phyloP scores from a whole-genome alignment of 768 basidiomycete species.

The Rhizopogon sp. region DNA sequence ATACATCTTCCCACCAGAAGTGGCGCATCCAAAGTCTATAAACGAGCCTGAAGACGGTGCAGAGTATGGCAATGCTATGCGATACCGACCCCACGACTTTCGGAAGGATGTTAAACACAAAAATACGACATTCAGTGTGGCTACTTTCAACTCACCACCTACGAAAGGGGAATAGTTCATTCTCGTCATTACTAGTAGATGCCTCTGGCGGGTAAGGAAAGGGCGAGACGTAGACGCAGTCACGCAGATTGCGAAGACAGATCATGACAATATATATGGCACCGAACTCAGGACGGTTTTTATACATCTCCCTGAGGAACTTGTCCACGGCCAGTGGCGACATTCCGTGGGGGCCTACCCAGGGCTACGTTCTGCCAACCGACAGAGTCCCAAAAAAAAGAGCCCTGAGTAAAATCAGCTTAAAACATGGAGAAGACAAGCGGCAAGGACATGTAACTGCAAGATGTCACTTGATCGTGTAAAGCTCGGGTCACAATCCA shows the following conservation, averaged over 20 bases:
- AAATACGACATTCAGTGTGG: not conserved
- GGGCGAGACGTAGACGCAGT: not conserved
- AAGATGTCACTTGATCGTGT: no score
- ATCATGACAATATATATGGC: no score
- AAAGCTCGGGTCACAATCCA: no score
- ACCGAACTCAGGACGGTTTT: not conserved
- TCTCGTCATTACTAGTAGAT: not conserved
- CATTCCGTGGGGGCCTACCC: not conserved
- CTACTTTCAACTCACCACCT: not conserved
- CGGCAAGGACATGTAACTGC: no score
- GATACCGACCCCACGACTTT: constrained; percentile 12
- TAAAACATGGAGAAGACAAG: no score
- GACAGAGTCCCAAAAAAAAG: no score
- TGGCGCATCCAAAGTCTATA: constrained; percentile 14
- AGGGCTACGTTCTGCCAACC: not conserved
- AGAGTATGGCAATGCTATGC: constrained; percentile 17
- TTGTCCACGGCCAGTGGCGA: not conserved
- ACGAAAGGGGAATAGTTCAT: not conserved
- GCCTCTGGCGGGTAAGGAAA: not conserved
- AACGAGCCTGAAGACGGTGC: constrained; percentile 18
- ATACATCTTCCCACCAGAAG: constrained; percentile 28
- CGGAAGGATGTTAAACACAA: not conserved
- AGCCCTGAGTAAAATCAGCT: no score
- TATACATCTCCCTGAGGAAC: not conserved
- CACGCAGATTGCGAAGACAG: not conserved